Evolutionary conservation across 306 rosid genomes (phyloP).

Genomic region (Potentilla sterilis): DNA sequence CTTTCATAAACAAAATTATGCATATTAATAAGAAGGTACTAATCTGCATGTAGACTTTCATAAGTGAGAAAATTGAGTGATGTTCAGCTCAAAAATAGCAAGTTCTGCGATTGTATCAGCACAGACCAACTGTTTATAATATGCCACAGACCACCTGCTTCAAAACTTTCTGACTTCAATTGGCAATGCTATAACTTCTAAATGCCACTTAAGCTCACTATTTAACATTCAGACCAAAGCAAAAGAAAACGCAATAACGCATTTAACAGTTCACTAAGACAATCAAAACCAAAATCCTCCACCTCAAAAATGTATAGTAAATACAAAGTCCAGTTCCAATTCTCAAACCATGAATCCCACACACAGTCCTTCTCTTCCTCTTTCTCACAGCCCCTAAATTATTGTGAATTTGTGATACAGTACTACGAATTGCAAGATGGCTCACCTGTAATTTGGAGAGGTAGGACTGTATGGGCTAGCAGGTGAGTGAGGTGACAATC

Average conservation of each 20-base stretch:
- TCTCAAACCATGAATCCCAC: slow-evolving; percentile 15
- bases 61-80: neutral
- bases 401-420: too few relatives aligned
- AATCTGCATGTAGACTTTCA: neutral
- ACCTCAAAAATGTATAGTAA: neutral
- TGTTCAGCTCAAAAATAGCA: neutral
- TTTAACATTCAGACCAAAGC: slow-evolving; percentile 8
- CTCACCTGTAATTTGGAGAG: slow-evolving; percentile 90
- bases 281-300: neutral
- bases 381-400: too few relatives aligned
- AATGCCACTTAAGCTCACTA: neutral
- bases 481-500: slow-evolving; percentile 90
- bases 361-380: neutral
- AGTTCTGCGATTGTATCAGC: slow-evolving; percentile 6
- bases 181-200: neutral
- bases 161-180: slow-evolving; percentile 14
- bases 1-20: neutral
- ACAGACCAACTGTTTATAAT: slow-evolving; percentile 8
- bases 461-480: slow-evolving; percentile 97
- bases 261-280: slow-evolving; percentile 15
- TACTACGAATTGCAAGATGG: neutral
- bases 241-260: neutral
- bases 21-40: neutral
- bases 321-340: slow-evolving; percentile 20
- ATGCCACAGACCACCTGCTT: slow-evolving; percentile 8